phyloP scores from a whole-genome alignment of 2,329 filamentous ascomycete genomes.

The Rhinocladiella mackenziei region DNA sequence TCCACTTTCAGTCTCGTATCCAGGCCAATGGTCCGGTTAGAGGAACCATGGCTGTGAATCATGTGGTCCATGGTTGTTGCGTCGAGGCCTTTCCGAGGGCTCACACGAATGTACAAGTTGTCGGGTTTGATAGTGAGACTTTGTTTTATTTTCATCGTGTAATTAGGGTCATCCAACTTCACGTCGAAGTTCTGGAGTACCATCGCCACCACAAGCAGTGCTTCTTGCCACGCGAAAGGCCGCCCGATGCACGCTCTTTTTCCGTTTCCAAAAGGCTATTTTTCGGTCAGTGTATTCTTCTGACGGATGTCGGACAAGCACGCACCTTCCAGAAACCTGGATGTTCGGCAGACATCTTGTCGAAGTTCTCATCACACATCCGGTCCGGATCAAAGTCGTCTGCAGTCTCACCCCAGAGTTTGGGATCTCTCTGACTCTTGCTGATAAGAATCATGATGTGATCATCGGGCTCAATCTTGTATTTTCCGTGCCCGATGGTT shows the following conservation, averaged over 20 bases:
- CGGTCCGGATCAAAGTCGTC: slow-evolving; percentile 65
- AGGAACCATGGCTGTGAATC: slow-evolving; percentile 25
- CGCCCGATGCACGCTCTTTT: slow-evolving; percentile 60
- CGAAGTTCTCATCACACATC: slow-evolving; percentile 67
- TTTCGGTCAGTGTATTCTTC: neutral
- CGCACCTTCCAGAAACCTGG: slow-evolving; percentile 58
- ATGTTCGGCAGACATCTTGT: slow-evolving; percentile 58
- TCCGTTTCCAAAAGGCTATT: slow-evolving; percentile 67
- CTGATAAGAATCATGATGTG: slow-evolving; percentile 50
- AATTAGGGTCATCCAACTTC: slow-evolving; percentile 54
- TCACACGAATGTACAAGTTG: slow-evolving; percentile 59
- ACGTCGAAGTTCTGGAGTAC: slow-evolving; percentile 70
- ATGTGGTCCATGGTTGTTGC: slow-evolving; percentile 34
- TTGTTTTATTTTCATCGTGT: slow-evolving; percentile 37
- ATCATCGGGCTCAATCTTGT: too few relatives aligned
- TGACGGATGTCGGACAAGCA: neutral
- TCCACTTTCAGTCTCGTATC: too few relatives aligned
- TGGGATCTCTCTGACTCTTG: slow-evolving; percentile 59
- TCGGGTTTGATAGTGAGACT: slow-evolving; percentile 44
- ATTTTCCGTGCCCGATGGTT: too few relatives aligned
- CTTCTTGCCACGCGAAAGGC: slow-evolving; percentile 71
- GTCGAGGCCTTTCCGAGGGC: slow-evolving; percentile 39
- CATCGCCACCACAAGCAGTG: slow-evolving; percentile 57
- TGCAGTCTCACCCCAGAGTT: slow-evolving; percentile 62
- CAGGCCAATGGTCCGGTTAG: neutral